Base-by-base conservation (phyloP, 202 grass and related monocot species). In the Carex arenaria region DNA sequence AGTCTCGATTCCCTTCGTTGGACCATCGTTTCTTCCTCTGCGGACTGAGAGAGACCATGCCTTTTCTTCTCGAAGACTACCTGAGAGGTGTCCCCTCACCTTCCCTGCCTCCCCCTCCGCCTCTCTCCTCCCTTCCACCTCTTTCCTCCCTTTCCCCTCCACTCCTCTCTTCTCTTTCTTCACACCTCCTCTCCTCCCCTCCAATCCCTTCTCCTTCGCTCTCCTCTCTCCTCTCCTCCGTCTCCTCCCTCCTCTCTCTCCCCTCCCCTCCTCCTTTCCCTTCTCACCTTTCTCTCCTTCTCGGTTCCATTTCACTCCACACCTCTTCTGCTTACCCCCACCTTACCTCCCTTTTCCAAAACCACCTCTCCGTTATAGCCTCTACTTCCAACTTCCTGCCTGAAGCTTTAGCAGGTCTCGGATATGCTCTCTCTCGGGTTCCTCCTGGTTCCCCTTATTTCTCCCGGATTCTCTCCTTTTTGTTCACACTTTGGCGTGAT, bases 391-490 rank as follows among this genome's bases (percentile, higher is more conserved):
- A 28, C 87, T 92, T 36, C 11, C 89, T 61, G 77, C 89, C 71
- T 47, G 90, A 89, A 4, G 86, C 91, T 0, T 88, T 98, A 64
- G 72, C 92, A 1, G 95, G 92, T 18, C 64, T 93, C 15, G 87
- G 95, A 3, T 89, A 90, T 59, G 76, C 85, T 6, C 89, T 98
- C 62, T 90, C 80, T 0, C 45, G 82, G 20, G 49, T 72, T 2
- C 72, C 89, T 15, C 62, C 14, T 3, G 64, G 86, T 10, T 88
- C 88, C 75, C 52, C 34, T 13, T 82, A 78, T 2, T 88, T 90
- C 55, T 56, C 74, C 5, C 72, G 22, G 76, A 87, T 90, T 43
- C 2, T 88, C 30, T 64, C 26, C 2, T 82, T 65, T 72, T 60
- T 98, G 59, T 53, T 94, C 49, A 76, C 80, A 61, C 83, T 90